Evolutionary conservation across 768 basidiomycete genomes (phyloP).

Genomic region (Tubosaeta sp.): DNA sequence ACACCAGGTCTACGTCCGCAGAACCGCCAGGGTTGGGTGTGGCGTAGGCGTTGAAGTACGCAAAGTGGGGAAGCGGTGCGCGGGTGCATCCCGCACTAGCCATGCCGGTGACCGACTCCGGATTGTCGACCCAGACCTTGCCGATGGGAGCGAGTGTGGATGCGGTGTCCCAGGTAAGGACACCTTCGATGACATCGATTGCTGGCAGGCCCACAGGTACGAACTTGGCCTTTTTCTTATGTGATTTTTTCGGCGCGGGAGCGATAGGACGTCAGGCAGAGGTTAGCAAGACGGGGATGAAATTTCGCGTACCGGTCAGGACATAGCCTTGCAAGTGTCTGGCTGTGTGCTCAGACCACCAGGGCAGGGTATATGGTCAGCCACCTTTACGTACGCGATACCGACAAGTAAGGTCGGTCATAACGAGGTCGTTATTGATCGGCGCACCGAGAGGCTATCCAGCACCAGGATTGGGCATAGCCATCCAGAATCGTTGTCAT

Average conservation of each 20-base stretch:
- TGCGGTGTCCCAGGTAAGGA: conserved; percentile 58
- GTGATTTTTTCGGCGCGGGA: too few relatives aligned
- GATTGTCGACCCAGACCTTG: conserved; percentile 26
- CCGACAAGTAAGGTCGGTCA: not conserved
- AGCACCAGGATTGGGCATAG: not conserved
- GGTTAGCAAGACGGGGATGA: not conserved
- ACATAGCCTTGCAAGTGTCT: too few relatives aligned
- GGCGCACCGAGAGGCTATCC: not conserved
- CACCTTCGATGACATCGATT: conserved; percentile 29
- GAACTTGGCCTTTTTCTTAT: conserved; percentile 56
- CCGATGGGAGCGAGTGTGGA: conserved; percentile 39
- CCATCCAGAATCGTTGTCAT: not conserved
- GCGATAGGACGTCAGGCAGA: not conserved
- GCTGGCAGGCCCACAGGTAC: not conserved
- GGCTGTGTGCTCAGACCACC: not conserved
- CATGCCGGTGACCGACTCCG: conserved; percentile 58
- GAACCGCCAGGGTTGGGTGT: conserved; percentile 7
- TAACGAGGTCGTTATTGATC: not conserved
- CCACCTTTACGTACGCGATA: not conserved
- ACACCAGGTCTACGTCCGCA: conserved; percentile 26
- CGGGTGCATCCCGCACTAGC: conserved; percentile 36
- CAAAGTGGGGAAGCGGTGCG: conserved; percentile 49
- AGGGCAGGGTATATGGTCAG: not conserved
- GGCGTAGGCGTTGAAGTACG: conserved; percentile 68
- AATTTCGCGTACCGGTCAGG: not conserved